These are phyloP conservation scores for Noccaea bulbosa DNA, from an alignment of 345 rosid genomes.

Conservation along the genomic window DNA sequence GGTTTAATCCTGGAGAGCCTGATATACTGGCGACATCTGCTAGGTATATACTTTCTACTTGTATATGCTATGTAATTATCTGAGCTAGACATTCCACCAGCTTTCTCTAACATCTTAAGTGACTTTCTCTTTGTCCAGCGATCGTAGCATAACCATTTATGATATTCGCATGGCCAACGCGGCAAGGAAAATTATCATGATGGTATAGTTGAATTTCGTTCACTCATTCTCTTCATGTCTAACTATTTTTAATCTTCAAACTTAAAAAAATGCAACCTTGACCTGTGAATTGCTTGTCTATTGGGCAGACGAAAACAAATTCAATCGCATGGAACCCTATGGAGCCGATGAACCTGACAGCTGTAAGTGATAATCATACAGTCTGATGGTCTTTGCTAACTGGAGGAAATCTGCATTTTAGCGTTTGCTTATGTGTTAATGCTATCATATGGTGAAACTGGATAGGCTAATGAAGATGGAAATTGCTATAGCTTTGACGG, in stretches of 20 bases:
- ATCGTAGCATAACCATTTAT: slow-evolving; percentile 74
- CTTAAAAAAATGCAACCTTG: not conserved
- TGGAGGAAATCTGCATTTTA: slow-evolving; percentile 4
- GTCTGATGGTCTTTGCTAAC: not conserved
- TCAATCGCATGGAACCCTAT: slow-evolving; percentile 96
- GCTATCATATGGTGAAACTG: slow-evolving; percentile 30
- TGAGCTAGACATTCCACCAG: slow-evolving; percentile 10
- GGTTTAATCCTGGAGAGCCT: slow-evolving; percentile 94
- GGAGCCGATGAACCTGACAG: slow-evolving; percentile 98
- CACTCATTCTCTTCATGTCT: slow-evolving; percentile 7
- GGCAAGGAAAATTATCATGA: slow-evolving; percentile 79
- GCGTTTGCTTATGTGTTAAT: not conserved
- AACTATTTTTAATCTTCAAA: not conserved
- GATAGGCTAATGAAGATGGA: slow-evolving; percentile 97
- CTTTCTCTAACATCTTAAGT: slow-evolving; percentile 13
- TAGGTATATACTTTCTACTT: slow-evolving; percentile 53
- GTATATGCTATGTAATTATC: not conserved
- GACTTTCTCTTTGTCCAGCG: slow-evolving; percentile 53
- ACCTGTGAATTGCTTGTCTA: slow-evolving; percentile 20
- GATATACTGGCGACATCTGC: slow-evolving; percentile 81
- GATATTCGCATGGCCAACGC: slow-evolving; percentile 88
- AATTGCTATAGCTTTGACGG: slow-evolving; percentile 90
- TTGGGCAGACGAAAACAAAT: slow-evolving; percentile 82
- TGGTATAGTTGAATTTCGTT: slow-evolving; percentile 50
- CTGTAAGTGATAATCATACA: slow-evolving; percentile 60